phyloP scores from a whole-genome alignment of 2,329 filamentous ascomycete genomes.

The Camptophora hylomeconis region DNA sequence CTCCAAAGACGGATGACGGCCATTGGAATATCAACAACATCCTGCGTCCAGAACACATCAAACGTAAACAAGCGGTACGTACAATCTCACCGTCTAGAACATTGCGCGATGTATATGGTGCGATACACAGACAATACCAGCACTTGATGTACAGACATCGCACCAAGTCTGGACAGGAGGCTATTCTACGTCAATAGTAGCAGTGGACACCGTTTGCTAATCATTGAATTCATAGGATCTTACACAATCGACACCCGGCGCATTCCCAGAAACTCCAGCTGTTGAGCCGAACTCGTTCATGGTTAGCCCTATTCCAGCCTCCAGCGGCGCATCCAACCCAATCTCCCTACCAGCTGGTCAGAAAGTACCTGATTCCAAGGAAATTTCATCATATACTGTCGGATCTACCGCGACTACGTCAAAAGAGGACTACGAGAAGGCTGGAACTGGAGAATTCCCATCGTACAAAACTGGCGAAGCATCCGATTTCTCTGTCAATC shows the following conservation, averaged over 20 bases:
- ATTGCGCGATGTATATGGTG: too few species aligned
- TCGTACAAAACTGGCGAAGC: conserved; percentile 32
- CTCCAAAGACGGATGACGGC: conserved; percentile 69
- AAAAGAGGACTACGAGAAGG: conserved; percentile 73
- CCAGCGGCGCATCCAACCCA: conserved; percentile 54
- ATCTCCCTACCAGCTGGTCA: conserved; percentile 67
- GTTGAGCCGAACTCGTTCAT: conserved; percentile 31
- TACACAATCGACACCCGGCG: conserved; percentile 51
- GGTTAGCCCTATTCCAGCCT: conserved; percentile 41
- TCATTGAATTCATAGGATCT: too few species aligned
- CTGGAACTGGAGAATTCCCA: conserved; percentile 40
- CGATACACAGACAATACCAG: too few species aligned
- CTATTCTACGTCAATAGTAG: too few species aligned
- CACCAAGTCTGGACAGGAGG: too few species aligned
- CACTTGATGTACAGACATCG: too few species aligned
- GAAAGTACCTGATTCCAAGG: conserved; percentile 55
- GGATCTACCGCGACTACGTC: conserved; percentile 53
- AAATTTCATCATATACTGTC: conserved; percentile 56
- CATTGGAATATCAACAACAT: conserved; percentile 89
- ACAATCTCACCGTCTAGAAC: too few species aligned
- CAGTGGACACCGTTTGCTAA: too few species aligned
- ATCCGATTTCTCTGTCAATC: conserved; percentile 24
- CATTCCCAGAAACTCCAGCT: conserved; percentile 60
- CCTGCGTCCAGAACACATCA: conserved; percentile 61
- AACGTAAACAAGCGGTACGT: too few species aligned